Evolutionary conservation across 192 early-diverging fungal genomes (phyloP).

Genomic region (Coemansia sp.): DNA sequence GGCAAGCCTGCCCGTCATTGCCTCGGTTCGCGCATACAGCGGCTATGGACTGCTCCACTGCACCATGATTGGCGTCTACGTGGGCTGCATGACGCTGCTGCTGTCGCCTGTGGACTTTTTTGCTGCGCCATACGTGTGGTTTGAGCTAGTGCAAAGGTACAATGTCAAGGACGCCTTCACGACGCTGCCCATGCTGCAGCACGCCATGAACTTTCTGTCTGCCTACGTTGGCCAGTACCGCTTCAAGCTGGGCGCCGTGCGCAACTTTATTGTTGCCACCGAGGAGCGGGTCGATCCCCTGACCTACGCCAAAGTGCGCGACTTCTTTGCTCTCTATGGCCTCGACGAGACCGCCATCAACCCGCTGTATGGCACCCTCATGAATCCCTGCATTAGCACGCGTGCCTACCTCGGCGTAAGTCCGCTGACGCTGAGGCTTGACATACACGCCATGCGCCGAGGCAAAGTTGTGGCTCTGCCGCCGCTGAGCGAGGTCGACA

Average conservation of each 20-base stretch:
- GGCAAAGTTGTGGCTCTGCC: conserved; percentile 59
- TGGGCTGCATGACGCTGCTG: conserved; percentile 60
- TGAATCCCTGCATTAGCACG: conserved; percentile 77
- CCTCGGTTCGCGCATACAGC: conserved; percentile 47
- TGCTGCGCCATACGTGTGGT: conserved; percentile 59
- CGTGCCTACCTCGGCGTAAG: conserved; percentile 74
- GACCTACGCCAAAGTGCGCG: conserved; percentile 51
- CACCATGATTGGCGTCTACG: conserved; percentile 50
- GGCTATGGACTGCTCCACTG: conserved; percentile 56
- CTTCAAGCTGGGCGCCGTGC: conserved; percentile 54
- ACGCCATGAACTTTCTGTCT: conserved; percentile 59
- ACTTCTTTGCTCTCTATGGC: conserved; percentile 58
- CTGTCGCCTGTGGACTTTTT: conserved; percentile 62
- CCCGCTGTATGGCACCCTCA: conserved; percentile 67
- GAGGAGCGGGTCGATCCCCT: conserved; percentile 53
- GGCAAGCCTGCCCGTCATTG: conserved; percentile 34
- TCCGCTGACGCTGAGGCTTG: conserved; percentile 63
- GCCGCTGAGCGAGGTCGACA: conserved; percentile 8
- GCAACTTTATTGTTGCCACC: conserved; percentile 61
- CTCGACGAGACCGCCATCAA: conserved; percentile 67
- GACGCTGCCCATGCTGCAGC: conserved; percentile 63
- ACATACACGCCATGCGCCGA: conserved; percentile 60
- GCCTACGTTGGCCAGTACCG: conserved; percentile 36
- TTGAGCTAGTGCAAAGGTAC: conserved; percentile 68
- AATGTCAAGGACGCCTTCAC: conserved; percentile 67